Conservation (phyloP, 1,284 basidiomycete genomes). For the Coniferiporia sulphurascens region DNA sequence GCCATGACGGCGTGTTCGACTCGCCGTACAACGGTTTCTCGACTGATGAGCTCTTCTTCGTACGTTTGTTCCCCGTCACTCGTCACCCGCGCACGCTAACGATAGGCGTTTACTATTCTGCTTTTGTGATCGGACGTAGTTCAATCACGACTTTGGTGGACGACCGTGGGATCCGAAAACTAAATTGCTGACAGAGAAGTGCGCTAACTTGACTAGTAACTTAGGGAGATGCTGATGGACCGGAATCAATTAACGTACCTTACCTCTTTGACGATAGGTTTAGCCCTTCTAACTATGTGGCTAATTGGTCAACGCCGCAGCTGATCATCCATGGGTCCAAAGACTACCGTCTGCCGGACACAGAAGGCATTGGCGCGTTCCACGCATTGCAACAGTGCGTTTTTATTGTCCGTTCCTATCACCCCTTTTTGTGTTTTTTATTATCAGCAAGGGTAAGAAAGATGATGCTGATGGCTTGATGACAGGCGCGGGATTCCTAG, state of each 20-base stretch:
- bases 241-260: neutral
- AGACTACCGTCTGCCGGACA: slow-evolving; percentile 81
- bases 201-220: slow-evolving; percentile 20
- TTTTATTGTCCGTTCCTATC: slow-evolving; percentile 11
- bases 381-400: slow-evolving; percentile 75
- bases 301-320: slow-evolving; percentile 83
- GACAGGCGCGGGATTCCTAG: slow-evolving; percentile 69
- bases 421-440: too few relatives aligned
- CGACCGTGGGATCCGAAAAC: slow-evolving; percentile 68
- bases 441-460: neutral
- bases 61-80: slow-evolving; percentile 32
- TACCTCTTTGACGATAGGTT: slow-evolving; percentile 33
- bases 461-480: slow-evolving; percentile 8
- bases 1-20: slow-evolving; percentile 86
- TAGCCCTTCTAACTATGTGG: slow-evolving; percentile 74
- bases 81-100: neutral
- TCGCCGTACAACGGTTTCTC: slow-evolving; percentile 69
- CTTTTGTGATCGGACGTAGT: slow-evolving; percentile 35
- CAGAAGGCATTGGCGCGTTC: slow-evolving; percentile 78
- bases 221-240: neutral
- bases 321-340: slow-evolving; percentile 83
- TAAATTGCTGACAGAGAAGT: slow-evolving; percentile 54
- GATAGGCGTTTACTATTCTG: neutral
- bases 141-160: slow-evolving; percentile 82
- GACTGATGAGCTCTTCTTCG: slow-evolving; percentile 87